Base-by-base conservation (phyloP, 2,329 filamentous ascomycete species). In the Fusarium stilboides region DNA sequence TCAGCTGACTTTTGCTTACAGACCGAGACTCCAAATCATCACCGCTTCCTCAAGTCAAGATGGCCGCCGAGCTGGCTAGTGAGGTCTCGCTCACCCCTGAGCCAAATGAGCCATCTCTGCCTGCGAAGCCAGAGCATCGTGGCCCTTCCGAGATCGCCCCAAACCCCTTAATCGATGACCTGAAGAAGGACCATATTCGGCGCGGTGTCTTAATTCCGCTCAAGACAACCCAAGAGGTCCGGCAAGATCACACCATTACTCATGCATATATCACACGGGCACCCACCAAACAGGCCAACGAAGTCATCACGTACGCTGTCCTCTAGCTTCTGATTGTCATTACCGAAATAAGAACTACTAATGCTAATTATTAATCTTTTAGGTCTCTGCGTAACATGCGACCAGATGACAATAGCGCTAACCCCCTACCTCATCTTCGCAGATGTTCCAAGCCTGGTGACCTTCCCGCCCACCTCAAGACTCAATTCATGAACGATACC, bases 381-480 rank as follows among this genome's bases (percentile, higher is more conserved):
- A 89, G 88, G 67, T 84, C 87, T 63, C 80, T 90, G 72, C 85
- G 87, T 73, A 80, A 82, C 54, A 78, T 89, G 75, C 81, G 88
- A 64, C 86, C 87, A 74, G 86, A 88, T 74, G 87, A 87, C 24
- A 68, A 63, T 77, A 85, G 86, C 75, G 86, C 85, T 85, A 87
- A 89, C 79, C 87, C 86, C 83, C 83, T 91, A 73, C 86, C 88
- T 80, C 89, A 95, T 80, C 84, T 95, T 57, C 91, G 92, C 68
- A 88, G 92, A 77, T 93, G 93, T 77, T 91, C 90, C 61, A 94
- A 94, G 78, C 87, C 87, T 46, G 82, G 84, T 54, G 90, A 91
- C 74, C 83, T 94, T 10, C 91, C 92, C 12, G 81, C 85, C 26
- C 89, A 91, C 71, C 83, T 92, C 65, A 89, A 89, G 77, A 83